Evolutionary conservation across 2,329 filamentous ascomycete genomes (phyloP), one percentile per base, ranked within the genome.

Genomic region (Xylaria sp.): DNA sequence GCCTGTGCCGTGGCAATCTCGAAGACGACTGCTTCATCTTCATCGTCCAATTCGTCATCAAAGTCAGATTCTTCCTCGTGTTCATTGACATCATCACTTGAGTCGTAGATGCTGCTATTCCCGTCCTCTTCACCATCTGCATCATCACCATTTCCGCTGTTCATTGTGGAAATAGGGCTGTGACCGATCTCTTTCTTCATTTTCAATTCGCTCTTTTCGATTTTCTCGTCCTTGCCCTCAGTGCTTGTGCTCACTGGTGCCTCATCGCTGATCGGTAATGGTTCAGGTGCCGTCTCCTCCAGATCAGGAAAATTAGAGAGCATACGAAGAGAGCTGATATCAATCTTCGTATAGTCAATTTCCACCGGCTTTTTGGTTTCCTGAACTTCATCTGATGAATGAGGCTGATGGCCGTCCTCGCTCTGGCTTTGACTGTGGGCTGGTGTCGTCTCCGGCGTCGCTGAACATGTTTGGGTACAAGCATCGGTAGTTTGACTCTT

Each of bases 401-500:
- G 71, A 65, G 73, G 69, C 51, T 79, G 77, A 23, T 76, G 76
- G 9, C 81, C 82, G 54, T 85, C 83, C 54, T 85, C 83, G 67
- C 83, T 85, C 62, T 81, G 81, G 67, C 82, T 84, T 61, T 81
- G 81, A 35, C 66, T 67, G 46, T 64, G 66, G 11, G 54, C 52
- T 23, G 66, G 85, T 21, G 79, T 85, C 59, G 80, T 87, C 68
- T 78, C 80, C 56, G 84, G 82, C 70, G 75, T 87, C 69, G 75
- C 79, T 68, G 76, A 73, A 37, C 83, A 82, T 17, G 86, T 89
- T 75, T 90, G 89, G 1, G 86, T 89, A 38, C 80, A 85, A 25
- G 88, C 87, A 65, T 89, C 87, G 9, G 90, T 95, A 74, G 90
- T 86, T 25, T 88, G 87, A 19, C 85, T 90, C 65, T 86, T 84